These are phyloP conservation scores for Ascochyta koolunga DNA, from an alignment of 2,329 filamentous ascomycete genomes.

Conservation along the genomic window DNA sequence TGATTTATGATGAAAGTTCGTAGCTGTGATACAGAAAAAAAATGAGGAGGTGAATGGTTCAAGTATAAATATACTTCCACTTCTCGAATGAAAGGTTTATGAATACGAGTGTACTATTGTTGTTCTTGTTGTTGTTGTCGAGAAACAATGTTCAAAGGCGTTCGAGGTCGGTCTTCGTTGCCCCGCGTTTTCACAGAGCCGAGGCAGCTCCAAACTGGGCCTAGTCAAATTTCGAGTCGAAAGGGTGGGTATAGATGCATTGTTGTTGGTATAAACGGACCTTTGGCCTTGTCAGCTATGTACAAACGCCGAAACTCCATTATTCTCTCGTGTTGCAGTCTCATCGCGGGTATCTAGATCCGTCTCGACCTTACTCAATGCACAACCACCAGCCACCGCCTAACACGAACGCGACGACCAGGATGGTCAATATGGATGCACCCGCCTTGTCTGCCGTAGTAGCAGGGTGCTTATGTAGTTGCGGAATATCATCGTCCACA, in stretches of 20 bases:
- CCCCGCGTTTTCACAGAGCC: background rate
- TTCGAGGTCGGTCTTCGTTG: background rate
- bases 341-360: background rate
- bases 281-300: background rate
- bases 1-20: background rate
- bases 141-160: background rate
- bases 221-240: background rate
- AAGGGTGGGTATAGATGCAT: background rate
- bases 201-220: background rate
- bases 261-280: background rate
- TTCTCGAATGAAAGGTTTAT: background rate
- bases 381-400: constrained; percentile 34
- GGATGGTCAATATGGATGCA: constrained; percentile 51
- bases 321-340: background rate
- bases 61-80: background rate
- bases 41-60: background rate
- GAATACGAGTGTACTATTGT: background rate
- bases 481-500: constrained; percentile 23
- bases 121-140: background rate
- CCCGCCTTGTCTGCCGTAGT: constrained; percentile 51
- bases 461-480: constrained; percentile 30
- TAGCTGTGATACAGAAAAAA: background rate
- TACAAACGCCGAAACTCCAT: background rate
- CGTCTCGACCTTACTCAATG: constrained; percentile 6
- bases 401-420: constrained; percentile 27